phyloP scores from a whole-genome alignment of 441 rosid species.

The Arabidopsis hybrid region DNA sequence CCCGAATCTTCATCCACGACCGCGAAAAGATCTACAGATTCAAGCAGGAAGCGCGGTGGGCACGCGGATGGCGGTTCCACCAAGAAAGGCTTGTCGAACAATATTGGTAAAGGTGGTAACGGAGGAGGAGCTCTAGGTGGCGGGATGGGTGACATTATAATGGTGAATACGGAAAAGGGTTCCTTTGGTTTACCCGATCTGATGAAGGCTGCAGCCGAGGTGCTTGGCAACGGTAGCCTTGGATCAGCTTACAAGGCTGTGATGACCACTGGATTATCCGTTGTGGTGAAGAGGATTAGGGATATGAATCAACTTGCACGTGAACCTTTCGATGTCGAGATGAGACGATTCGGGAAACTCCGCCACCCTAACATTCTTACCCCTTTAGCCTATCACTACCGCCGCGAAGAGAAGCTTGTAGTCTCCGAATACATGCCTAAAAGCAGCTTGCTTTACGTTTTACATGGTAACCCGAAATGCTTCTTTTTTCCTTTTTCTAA shows the following conservation, averaged over 20 bases:
- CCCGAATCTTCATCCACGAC: conserved; percentile 43
- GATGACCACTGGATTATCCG: conserved; percentile 67
- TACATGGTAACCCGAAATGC: conserved; percentile 62
- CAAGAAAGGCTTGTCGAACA: conserved; percentile 33
- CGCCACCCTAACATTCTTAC: conserved; percentile 69
- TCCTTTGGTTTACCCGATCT: conserved; percentile 74
- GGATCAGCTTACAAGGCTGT: conserved; percentile 91
- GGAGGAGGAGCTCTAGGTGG: conserved; percentile 37
- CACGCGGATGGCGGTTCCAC: conserved; percentile 31
- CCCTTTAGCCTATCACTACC: conserved; percentile 82
- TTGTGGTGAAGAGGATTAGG: conserved; percentile 87
- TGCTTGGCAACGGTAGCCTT: conserved; percentile 80
- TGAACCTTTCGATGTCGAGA: conserved; percentile 71
- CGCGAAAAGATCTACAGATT: conserved; percentile 20
- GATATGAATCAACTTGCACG: conserved; percentile 71
- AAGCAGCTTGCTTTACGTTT: conserved; percentile 75
- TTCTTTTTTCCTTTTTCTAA: neutral
- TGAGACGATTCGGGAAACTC: conserved; percentile 64
- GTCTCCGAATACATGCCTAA: conserved; percentile 78
- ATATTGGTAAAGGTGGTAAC: conserved; percentile 30
- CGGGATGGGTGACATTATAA: conserved; percentile 61
- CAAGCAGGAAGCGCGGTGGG: conserved; percentile 28
- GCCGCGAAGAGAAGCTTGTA: conserved; percentile 83
- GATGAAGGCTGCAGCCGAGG: conserved; percentile 95
- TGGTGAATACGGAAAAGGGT: conserved; percentile 77